Conservation (phyloP, 2,329 filamentous ascomycete species). For the Ophidiomyces ophidiicola region DNA sequence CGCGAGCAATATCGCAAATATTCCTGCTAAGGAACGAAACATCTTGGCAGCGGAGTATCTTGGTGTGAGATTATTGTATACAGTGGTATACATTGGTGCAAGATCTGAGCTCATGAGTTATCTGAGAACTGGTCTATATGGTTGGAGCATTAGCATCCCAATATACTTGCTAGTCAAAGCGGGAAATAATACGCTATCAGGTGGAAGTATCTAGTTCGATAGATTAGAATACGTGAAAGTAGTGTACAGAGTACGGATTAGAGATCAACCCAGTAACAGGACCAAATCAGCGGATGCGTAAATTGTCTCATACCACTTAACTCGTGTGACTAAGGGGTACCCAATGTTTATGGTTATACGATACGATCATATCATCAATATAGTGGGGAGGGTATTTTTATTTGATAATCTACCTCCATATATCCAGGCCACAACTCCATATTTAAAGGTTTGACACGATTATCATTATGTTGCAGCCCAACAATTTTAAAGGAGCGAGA, state of each 20-base stretch:
- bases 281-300: too few species aligned
- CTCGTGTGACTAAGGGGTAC: too few species aligned
- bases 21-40: conserved; percentile 24
- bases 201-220: not conserved
- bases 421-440: not conserved
- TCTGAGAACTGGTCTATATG: conserved; percentile 24
- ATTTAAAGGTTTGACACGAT: not conserved
- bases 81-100: conserved; percentile 25
- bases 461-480: conserved; percentile 3
- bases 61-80: conserved; percentile 24
- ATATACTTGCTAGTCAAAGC: conserved; percentile 24
- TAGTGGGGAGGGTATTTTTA: too few species aligned
- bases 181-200: conserved; percentile 14
- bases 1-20: conserved; percentile 24
- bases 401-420: too few species aligned
- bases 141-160: conserved; percentile 25
- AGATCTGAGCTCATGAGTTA: conserved; percentile 24
- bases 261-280: not conserved
- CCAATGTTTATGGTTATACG: too few species aligned
- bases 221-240: not conserved
- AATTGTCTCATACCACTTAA: too few species aligned
- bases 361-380: too few species aligned
- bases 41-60: conserved; percentile 25
- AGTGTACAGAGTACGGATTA: not conserved
- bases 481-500: not conserved